Evolutionary conservation across 1,139 yeast species (phyloP).

Genomic region (Candida glucosophila): DNA sequence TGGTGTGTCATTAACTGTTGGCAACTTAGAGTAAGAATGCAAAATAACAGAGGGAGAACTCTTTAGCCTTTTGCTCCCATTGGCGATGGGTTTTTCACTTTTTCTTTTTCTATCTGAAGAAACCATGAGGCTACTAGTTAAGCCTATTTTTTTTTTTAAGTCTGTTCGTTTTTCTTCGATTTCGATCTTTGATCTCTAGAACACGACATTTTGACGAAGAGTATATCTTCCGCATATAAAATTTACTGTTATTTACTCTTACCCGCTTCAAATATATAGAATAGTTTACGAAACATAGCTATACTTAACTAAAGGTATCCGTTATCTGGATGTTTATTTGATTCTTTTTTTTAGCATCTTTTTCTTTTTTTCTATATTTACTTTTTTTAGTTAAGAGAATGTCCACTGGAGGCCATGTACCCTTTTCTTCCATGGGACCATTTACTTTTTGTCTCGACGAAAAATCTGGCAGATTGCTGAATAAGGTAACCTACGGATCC

Average conservation of each 20-base stretch:
- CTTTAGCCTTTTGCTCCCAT: constrained; percentile 20
- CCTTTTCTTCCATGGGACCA: constrained; percentile 36
- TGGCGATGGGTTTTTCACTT: constrained; percentile 7
- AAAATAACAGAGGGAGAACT: constrained; percentile 34
- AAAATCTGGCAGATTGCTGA: constrained; percentile 29
- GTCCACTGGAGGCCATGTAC: constrained; percentile 26
- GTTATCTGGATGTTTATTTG: neutral
- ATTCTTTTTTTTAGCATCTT: neutral
- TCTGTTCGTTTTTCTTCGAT: neutral
- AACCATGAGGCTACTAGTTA: constrained; percentile 23
- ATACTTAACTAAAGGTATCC: no score
- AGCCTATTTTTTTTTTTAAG: neutral
- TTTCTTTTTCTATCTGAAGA: constrained; percentile 35
- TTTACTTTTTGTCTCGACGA: constrained; percentile 34
- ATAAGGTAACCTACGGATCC: constrained; percentile 67
- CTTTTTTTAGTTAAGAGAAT: constrained; percentile 19
- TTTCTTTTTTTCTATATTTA: neutral
- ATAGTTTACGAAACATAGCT: no score
- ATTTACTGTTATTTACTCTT: no score
- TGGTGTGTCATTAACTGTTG: constrained; percentile 37
- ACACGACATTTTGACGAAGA: no score
- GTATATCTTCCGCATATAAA: no score
- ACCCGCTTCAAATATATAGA: no score
- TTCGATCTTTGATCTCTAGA: no score
- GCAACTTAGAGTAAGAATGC: constrained; percentile 41